These are phyloP conservation scores for Casuarina equisetifolia DNA, from an alignment of 306 rosid genomes.

Conservation along the genomic window DNA sequence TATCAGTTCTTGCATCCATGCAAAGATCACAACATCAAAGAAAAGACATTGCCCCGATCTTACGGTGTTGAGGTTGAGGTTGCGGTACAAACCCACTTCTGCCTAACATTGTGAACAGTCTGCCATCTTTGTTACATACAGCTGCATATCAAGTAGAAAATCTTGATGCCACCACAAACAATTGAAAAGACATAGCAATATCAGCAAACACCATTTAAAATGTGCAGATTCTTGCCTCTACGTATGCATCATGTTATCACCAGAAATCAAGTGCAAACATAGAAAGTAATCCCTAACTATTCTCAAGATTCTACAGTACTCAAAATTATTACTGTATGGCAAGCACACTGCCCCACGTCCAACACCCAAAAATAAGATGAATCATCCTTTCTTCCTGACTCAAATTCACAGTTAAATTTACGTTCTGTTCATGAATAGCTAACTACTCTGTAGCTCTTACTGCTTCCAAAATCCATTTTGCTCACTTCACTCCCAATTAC, in stretches of 20 bases:
- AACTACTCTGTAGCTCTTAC: not conserved
- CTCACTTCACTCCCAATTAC: not conserved
- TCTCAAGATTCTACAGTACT: not conserved
- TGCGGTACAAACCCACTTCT: slow-evolving; percentile 58
- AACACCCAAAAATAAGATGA: not conserved
- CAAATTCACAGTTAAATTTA: not conserved
- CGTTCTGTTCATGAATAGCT: not conserved
- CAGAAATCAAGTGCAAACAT: not conserved
- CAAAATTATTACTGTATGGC: not conserved
- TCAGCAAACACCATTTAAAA: not conserved
- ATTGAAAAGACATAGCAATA: not conserved
- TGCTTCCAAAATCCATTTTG: not conserved
- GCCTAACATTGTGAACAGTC: slow-evolving; percentile 66
- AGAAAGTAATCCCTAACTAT: not conserved
- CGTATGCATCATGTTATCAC: not conserved
- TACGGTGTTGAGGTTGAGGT: slow-evolving; percentile 68
- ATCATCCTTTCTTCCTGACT: not conserved
- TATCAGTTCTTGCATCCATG: slow-evolving; percentile 12
- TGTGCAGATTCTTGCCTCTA: not conserved
- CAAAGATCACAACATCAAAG: slow-evolving; percentile 22
- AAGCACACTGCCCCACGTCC: not conserved
- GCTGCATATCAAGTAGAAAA: slow-evolving; percentile 60
- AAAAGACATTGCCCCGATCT: slow-evolving; percentile 32
- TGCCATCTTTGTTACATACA: slow-evolving; percentile 88
- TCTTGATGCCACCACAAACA: not conserved